Base-by-base conservation (phyloP, 2,329 filamentous ascomycete species). In the Akanthomyces uredinophilus region DNA sequence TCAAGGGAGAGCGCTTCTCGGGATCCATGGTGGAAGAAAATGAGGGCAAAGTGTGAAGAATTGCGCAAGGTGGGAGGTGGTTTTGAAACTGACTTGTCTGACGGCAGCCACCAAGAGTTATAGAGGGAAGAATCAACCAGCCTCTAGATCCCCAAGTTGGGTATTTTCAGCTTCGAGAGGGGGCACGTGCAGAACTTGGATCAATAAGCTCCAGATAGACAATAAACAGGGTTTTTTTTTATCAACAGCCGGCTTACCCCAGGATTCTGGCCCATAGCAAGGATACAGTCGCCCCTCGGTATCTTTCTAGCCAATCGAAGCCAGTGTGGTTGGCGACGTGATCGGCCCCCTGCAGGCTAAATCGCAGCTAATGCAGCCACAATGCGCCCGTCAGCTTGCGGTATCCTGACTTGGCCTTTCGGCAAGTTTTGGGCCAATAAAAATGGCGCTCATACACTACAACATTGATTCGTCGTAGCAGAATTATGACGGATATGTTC, bases 301-400 rank as follows among this genome's bases (percentile, higher is more conserved):
- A 32, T 4, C 16, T 55, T 55, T 55, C 39, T 46, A 10, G 39
- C 53, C 53, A 55, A 55, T 55, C 1, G 24, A 11, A 20, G 53
- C 39, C 41, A 22, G 10, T 5, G 39, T 46, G 53, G 24, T 46
- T 44, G 16, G 32, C 53, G 39, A 32, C 53, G 27, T 43, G 53
- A 55, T 55, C 24, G 53, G 2, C 16, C 7, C 2, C 35, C 53
- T 18, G 4, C 5, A 55, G 10, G 41, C 53, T 55, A 43, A 55
- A 55, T 55, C 53, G 53, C 53, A 55, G 51, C 51, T 39, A 53
- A 53, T 53, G 51, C 51, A 53, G 51, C 51, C 53, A 55, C 53
- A 14, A 27, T 44, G 24, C 39, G 39, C 51, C 39, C 14, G 37
- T 55, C 53, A 55, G 53, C 39, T 46, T 39, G 20, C 27, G 8